Evolutionary conservation across 2,329 filamentous ascomycete genomes (phyloP).

Genomic region (Cryphonectria japonica): DNA sequence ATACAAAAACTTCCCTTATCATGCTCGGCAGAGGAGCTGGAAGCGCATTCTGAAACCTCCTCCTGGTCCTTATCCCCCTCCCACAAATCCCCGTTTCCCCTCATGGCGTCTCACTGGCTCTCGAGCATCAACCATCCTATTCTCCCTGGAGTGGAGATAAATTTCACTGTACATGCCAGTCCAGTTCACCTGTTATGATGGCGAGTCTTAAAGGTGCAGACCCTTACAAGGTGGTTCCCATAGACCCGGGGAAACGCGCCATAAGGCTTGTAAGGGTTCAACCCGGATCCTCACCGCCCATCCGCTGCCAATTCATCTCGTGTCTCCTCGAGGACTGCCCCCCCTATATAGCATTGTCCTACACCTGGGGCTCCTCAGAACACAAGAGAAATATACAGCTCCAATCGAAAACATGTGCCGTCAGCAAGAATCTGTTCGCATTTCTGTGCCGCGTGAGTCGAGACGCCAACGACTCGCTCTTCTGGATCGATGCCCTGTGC

Average conservation of each 20-base stretch:
- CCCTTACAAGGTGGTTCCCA: slow-evolving; percentile 2
- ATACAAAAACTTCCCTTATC: background rate
- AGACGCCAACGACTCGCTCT: slow-evolving; percentile 12
- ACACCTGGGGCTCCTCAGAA: slow-evolving; percentile 20
- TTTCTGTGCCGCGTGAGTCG: slow-evolving; percentile 9
- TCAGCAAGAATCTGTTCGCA: slow-evolving; percentile 6
- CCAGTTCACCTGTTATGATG: background rate
- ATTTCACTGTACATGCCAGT: background rate
- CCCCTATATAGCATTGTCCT: slow-evolving; percentile 20
- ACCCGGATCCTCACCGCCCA: background rate
- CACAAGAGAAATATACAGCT: slow-evolving; percentile 1
- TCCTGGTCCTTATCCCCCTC: background rate
- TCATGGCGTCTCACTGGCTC: background rate
- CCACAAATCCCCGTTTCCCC: too few relatives aligned
- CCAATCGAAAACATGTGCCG: background rate
- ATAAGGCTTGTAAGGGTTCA: background rate
- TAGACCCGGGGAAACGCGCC: background rate
- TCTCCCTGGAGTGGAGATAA: background rate
- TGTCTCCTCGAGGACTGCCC: slow-evolving; percentile 12
- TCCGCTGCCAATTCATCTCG: slow-evolving; percentile 3
- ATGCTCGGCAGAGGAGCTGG: background rate
- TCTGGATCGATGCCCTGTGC: slow-evolving; percentile 26
- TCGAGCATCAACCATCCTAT: background rate
- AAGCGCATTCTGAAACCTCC: background rate
- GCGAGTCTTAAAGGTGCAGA: background rate